Base-by-base conservation (phyloP, 441 rosid genomes). In the Pelargonium hybrid region DNA sequence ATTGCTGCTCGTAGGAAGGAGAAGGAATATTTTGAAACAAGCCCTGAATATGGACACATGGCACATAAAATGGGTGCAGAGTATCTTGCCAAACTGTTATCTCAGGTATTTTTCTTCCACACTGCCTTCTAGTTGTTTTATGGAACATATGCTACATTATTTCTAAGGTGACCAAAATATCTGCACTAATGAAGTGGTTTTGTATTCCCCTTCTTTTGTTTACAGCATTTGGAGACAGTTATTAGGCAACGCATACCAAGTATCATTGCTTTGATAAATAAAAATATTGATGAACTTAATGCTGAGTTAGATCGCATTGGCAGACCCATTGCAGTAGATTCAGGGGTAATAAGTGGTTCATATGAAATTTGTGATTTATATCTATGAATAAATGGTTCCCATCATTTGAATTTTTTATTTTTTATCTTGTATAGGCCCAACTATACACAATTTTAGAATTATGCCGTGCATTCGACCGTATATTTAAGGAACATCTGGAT, bases 221-320 rank as follows among this genome's bases (percentile, higher is more conserved):
- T 15, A 70, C 87, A 92, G 99, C 99, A 94, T 82, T 85, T 94
- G 63, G 99, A 94, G 85, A 76, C 75, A 68, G 98, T 94, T 61
- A 94, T 92, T 80, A 87, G 98, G 81, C 97, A 92, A 81, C 87
- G 92, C 52, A 94, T 94, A 66, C 99, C 98, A 72, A 94, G 99
- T 80, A 94, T 94, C 81, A 87, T 94, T 77, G 90, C 99, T 71
- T 76, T 94, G 73, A 94, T 94, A 80, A 92, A 94, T 76, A 94
- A 90, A 88, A 90, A 86, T 71, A 94, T 92, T 45, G 99, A 94
- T 76, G 98, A 92, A 82, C 88, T 94, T 68, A 92, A 92, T 70
- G 96, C 97, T 73, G 99, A 94, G 88, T 80, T 92, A 79, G 99
- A 94, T 71, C 93, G 87, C 63, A 90, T 94, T 81, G 99, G 99